Evolutionary conservation across 306 rosid genomes (phyloP), one percentile per base, ranked within the genome.

Genomic region (Malus asiatica): DNA sequence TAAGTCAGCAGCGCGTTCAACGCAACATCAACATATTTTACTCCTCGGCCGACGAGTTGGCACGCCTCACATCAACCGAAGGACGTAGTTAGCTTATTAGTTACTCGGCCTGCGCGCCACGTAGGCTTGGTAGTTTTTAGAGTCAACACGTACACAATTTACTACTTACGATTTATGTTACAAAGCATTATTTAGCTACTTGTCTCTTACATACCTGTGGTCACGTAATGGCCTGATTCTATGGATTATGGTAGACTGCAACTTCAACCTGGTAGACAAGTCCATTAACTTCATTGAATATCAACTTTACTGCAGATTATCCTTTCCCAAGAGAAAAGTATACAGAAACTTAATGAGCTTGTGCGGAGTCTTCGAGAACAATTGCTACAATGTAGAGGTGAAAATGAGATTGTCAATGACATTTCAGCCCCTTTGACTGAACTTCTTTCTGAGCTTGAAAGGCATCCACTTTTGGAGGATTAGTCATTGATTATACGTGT

Each of bases 311-410:
- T 69, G 83, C 77, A 88, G 92, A 88, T 88, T 62, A 88, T 88
- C 58, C 90, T 88, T n/a, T 88, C 90, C n/a, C 92, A 88, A 68
- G 88, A 88, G 86, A 88, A 70, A 79, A 86, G 79, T 78, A 86
- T 88, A 75, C 88, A 78, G 77, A 86, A 82, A 80, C 86, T 88
- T 57, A 84, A 84, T 60, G 92, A 84, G 81, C 82, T 82, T 25
- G 85, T 82, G 71, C 88, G 25, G 57, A 86, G 83, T 78, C 92
- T 86, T 58, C 77, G 78, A 66, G 86, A 84, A 70, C 81, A 88
- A 57, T 77, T 84, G 72, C 67, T 68, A 67, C 85, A 83, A 55
- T 86, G 92, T 77, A 86, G 74, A 79, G 86, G 75, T 66, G 88
- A 76, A 77, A 78, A 61, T 35, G 85, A 82, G 70, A 66, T 71